Evolutionary conservation across 2,329 filamentous ascomycete species (phyloP).

Genomic region (Oidium heveae): DNA sequence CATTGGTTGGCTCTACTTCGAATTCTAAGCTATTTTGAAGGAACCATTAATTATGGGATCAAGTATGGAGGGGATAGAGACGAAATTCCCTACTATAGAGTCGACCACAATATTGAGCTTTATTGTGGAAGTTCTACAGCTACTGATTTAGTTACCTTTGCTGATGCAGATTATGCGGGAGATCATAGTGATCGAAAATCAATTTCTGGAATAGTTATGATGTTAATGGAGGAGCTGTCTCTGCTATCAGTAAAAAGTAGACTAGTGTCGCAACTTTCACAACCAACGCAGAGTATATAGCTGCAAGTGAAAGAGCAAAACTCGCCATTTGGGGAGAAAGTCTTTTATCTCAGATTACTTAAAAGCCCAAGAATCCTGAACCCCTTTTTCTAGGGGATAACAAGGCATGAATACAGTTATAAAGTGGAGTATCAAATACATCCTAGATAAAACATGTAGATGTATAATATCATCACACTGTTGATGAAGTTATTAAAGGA

Average conservation of each 20-base stretch:
- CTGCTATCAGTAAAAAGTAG: not conserved
- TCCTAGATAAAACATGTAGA: not conserved
- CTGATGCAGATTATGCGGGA: too few relatives aligned
- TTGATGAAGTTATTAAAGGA: not conserved
- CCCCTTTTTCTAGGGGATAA: not conserved
- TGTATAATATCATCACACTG: not conserved
- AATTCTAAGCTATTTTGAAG: not conserved
- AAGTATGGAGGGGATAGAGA: not conserved
- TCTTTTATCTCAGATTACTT: not conserved
- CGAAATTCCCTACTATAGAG: too few relatives aligned
- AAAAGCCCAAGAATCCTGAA: not conserved
- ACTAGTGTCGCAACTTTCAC: not conserved
- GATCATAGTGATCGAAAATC: too few relatives aligned
- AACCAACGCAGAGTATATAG: not conserved
- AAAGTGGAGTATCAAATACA: not conserved
- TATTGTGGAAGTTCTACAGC: too few relatives aligned
- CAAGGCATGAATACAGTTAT: not conserved
- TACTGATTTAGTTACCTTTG: too few relatives aligned
- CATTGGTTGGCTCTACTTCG: too few relatives aligned
- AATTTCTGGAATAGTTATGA: too few relatives aligned
- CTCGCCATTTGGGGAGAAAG: not conserved
- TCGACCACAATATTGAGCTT: too few relatives aligned
- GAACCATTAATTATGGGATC: not conserved
- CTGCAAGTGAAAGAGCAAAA: not conserved
- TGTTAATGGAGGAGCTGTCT: too few relatives aligned